Conservation (phyloP, 1,284 basidiomycete species). For the Pholiota adiposa region DNA sequence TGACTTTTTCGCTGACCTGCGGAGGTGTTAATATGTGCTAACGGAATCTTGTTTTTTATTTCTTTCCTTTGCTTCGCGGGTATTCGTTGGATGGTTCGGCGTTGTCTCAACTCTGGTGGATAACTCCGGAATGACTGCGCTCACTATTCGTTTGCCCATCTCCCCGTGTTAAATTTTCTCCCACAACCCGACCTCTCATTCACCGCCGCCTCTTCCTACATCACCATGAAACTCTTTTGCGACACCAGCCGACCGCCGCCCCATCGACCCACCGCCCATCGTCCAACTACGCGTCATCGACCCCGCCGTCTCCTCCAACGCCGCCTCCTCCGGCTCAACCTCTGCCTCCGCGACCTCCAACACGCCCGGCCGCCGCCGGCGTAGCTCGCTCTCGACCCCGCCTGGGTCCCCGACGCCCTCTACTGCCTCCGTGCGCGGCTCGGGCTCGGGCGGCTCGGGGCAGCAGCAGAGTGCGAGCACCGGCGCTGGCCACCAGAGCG, state of each 20-base stretch:
- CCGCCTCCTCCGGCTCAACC: not conserved
- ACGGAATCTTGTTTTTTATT: not conserved
- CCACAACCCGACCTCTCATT: not conserved
- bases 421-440: constrained; percentile 14
- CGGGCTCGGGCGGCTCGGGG: too few species aligned
- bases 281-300: constrained; percentile 92
- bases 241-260: constrained; percentile 81
- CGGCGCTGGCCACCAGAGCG: too few species aligned
- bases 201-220: not conserved
- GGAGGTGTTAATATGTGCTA: not conserved
- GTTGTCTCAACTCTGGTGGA: too few species aligned
- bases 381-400: constrained; percentile 20
- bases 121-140: too few species aligned
- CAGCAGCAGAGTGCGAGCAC: too few species aligned
- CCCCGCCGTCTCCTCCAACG: constrained; percentile 39
- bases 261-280: constrained; percentile 96
- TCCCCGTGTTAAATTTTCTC: too few species aligned
- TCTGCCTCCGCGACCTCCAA: not conserved
- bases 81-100: too few species aligned
- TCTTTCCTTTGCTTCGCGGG: too few species aligned
- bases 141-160: too few species aligned
- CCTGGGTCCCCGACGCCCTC: constrained; percentile 27
- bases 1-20: constrained; percentile 4
- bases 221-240: constrained; percentile 2
- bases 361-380: constrained; percentile 23